Percentiles rank a stretch among this genome's conserved stretches.
These are phyloP conservation scores for Silene uniflora DNA, from an alignment of 148 eudicot genomes.

Conservation along the genomic window DNA sequence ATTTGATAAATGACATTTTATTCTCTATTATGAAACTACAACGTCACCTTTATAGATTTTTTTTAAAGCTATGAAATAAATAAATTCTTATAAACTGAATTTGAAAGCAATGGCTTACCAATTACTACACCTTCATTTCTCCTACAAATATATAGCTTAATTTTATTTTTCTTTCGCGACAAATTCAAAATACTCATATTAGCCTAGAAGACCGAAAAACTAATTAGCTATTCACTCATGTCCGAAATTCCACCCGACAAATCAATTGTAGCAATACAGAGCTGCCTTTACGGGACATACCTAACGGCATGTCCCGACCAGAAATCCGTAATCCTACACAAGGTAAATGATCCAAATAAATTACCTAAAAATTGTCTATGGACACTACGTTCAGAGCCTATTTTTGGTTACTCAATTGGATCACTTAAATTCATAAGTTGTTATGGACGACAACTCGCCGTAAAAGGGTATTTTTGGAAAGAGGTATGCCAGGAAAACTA, in stretches of 20 bases:
- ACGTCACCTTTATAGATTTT: no score
- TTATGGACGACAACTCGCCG: neutral
- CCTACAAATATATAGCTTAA: no score
- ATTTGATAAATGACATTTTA: no score
- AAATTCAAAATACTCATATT: no score
- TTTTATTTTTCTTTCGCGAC: no score
- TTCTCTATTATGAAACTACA: no score
- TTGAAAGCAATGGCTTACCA: no score
- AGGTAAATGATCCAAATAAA: neutral
- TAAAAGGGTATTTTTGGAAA: neutral
- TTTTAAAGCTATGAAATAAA: no score
- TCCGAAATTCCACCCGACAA: neutral
- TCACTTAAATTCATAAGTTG: neutral
- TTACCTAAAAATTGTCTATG: neutral
- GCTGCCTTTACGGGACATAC: neutral
- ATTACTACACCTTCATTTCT: no score
- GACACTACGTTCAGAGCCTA: neutral
- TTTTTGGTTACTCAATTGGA: neutral
- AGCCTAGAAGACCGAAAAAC: no score
- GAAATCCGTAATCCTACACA: neutral
- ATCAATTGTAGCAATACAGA: neutral
- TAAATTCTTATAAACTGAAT: no score
- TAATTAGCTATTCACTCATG: neutral
- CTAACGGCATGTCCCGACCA: constrained; percentile 1
- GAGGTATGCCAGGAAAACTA: neutral